Conservation (phyloP, 257 asterid genomes). For the Przewalskia tangutica region DNA sequence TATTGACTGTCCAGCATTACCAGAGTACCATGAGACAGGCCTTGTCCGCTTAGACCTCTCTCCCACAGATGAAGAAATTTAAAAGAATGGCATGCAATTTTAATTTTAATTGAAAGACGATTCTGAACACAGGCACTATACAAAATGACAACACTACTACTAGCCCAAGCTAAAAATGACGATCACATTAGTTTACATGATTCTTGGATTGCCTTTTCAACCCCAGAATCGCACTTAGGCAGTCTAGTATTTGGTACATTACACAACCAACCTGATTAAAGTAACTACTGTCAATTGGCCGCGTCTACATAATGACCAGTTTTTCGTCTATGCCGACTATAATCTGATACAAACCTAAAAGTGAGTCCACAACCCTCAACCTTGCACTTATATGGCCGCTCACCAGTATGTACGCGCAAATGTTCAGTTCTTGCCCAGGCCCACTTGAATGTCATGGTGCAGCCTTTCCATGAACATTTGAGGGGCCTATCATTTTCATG, state of each 20-base stretch:
- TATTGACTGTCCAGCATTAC: background rate
- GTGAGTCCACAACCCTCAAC: conserved; percentile 72
- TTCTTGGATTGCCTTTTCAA: conserved; percentile 13
- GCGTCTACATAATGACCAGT: conserved; percentile 48
- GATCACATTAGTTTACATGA: conserved; percentile 11
- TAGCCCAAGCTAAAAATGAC: conserved; percentile 9
- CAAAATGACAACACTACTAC: conserved; percentile 11
- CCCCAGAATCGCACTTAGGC: conserved; percentile 2
- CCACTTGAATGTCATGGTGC: conserved; percentile 86
- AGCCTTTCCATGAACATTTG: conserved; percentile 81
- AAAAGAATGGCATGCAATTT: conserved; percentile 1
- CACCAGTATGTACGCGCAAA: conserved; percentile 81
- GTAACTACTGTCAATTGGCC: background rate
- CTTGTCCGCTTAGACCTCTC: background rate
- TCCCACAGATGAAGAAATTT: background rate
- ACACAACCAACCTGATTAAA: background rate
- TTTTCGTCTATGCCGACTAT: conserved; percentile 82
- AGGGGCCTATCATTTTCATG: conserved; percentile 77
- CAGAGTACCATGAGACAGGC: background rate
- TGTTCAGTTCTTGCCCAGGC: conserved; percentile 98
- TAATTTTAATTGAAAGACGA: background rate
- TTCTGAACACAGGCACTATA: background rate
- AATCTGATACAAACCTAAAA: conserved; percentile 85
- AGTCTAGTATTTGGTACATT: background rate
- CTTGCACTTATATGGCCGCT: conserved; percentile 61